Base-by-base conservation (phyloP, 805 yeast species). In the Suhomyces canberraensis region DNA sequence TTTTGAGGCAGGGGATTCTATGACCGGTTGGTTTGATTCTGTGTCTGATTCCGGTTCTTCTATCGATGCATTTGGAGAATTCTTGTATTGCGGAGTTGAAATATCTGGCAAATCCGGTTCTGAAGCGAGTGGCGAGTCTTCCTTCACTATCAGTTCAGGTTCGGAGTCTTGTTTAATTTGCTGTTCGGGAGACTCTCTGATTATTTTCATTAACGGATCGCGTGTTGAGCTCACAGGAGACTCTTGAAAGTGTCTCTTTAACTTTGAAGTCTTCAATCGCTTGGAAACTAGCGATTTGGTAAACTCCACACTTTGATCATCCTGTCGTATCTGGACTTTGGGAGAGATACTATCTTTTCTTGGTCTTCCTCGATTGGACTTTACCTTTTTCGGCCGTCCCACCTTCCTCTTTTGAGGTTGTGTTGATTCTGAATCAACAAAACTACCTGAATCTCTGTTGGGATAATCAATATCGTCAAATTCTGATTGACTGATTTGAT, bases 271-370 rank as follows among this genome's bases (percentile, higher is more conserved):
- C 4, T 30, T 18, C 25, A 40, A 17, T 19, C 43, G 13, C 13
- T 29, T 24, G 14, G 27, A 28, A 11, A 40, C 43, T 20, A 40
- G 29, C 3, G 39, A 32, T 24, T 40, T 40, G 13, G 43, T 40
- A 22, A 31, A 40, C 15, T 35, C 32, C 2, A 40, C 33, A 18
- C 43, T 40, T 8, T 39, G 36, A 14, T 40, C 39, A 15, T 37
- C 41, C 20, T 32, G 34, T 33, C 37, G 41, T 13, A 37, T 17
- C 15, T 37, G 33, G 14, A 24, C 26, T 26, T 14, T 16, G 16
- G 29, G 16, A 8, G 18, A 7, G 29, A 11, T 14, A 8, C 17
- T 26, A 17, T 4, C 11, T 13, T 32, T 32, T 25, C 19, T 24
- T 16, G 35, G 35, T 16, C 35, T 15, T 5, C 35, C 35, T n/a